Conservation (phyloP, 148 eudicot species). For the Rhododendron molle region DNA sequence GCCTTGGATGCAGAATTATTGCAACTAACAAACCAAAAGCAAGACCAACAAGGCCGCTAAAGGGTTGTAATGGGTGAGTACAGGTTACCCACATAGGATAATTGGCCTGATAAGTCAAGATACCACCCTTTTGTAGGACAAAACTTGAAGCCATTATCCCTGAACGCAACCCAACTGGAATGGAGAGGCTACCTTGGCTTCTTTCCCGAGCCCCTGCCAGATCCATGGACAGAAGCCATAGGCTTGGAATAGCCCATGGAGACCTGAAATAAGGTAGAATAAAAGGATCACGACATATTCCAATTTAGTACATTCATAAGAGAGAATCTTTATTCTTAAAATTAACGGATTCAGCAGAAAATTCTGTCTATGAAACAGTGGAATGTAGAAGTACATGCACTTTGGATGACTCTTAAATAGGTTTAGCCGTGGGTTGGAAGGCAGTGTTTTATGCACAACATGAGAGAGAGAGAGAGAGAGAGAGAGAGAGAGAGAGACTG, state of each 20-base stretch:
- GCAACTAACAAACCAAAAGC: constrained; percentile 51
- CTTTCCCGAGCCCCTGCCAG: constrained; percentile 66
- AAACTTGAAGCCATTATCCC: constrained; percentile 68
- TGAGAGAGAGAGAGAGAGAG: neutral
- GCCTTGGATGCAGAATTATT: constrained; percentile 54
- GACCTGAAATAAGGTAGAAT: constrained; percentile 42
- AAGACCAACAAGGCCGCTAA: constrained; percentile 64
- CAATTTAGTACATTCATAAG: neutral
- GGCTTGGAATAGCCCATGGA: constrained; percentile 64
- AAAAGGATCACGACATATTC: constrained; percentile 5
- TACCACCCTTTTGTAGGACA: constrained; percentile 54
- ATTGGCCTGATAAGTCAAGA: constrained; percentile 45
- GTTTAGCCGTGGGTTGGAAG: neutral
- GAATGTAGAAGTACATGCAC: neutral
- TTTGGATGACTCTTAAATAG: neutral
- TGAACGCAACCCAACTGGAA: constrained; percentile 75
- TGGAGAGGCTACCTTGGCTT: constrained; percentile 68
- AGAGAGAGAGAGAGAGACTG: no score
- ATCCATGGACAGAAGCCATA: constrained; percentile 64
- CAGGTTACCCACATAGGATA: constrained; percentile 63
- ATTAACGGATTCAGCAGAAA: neutral
- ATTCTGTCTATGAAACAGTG: neutral
- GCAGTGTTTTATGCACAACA: neutral
- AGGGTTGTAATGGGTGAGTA: constrained; percentile 70
- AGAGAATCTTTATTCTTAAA: neutral